These are phyloP conservation scores for Lipomyces sp. DNA, from an alignment of 805 yeast species.

Conservation along the genomic window DNA sequence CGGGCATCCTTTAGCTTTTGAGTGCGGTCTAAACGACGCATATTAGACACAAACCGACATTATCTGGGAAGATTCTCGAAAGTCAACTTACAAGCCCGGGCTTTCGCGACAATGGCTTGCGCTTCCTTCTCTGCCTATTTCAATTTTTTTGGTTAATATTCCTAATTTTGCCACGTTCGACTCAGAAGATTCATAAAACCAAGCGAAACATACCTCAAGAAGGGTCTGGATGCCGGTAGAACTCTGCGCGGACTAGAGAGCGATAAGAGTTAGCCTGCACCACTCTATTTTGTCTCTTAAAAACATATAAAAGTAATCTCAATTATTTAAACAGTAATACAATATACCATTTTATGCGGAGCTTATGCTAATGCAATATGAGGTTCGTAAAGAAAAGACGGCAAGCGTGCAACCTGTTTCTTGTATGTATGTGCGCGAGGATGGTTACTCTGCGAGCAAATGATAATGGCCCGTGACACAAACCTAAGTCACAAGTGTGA, in stretches of 20 bases:
- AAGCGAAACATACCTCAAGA: constrained; percentile 54
- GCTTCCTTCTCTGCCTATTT: constrained; percentile 90
- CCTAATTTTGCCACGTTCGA: too few relatives aligned
- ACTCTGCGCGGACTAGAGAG: constrained; percentile 49
- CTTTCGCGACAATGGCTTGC: constrained; percentile 91
- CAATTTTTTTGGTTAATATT: neutral
- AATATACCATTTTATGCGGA: neutral
- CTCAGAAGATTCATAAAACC: too few relatives aligned
- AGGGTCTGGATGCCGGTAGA: constrained; percentile 71
- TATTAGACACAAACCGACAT: constrained; percentile 31
- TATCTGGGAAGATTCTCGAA: neutral
- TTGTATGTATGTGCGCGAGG: too few relatives aligned
- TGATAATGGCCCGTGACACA: too few relatives aligned
- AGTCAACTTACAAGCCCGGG: constrained; percentile 72
- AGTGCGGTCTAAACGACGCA: constrained; percentile 60
- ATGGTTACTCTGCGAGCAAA: too few relatives aligned
- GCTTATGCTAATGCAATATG: neutral
- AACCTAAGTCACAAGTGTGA: too few relatives aligned
- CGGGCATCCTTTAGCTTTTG: constrained; percentile 91
- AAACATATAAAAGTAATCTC: too few relatives aligned
- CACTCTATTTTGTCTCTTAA: too few relatives aligned
- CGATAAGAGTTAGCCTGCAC: neutral
- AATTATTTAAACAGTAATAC: too few relatives aligned
- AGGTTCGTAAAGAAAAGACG: too few relatives aligned
- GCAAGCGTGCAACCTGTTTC: too few relatives aligned